A percentile compares a stretch with the other conserved stretches of the same genome.
These are phyloP conservation scores for Dipteronia sinensis DNA, from an alignment of 345 rosid genomes.

Conservation along the genomic window DNA sequence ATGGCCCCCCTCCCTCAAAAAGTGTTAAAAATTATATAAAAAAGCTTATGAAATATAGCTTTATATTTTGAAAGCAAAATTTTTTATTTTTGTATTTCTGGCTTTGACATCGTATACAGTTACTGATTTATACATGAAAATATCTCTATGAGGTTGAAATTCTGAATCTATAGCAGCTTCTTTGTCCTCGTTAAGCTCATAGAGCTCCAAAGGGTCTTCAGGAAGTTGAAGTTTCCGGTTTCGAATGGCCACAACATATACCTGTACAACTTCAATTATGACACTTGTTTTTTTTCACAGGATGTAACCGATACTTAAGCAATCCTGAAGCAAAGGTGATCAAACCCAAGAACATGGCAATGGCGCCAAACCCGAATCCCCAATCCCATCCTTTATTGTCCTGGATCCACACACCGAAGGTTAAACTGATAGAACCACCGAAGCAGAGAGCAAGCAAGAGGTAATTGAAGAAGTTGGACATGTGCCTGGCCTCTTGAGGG, in stretches of 20 bases:
- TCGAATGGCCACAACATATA: conserved; percentile 47
- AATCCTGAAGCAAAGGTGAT: conserved; percentile 37
- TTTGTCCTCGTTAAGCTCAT: conserved; percentile 45
- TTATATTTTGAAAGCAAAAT: no score
- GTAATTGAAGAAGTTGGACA: conserved; percentile 62
- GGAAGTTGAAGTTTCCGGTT: conserved; percentile 58
- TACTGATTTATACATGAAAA: conserved; percentile 35
- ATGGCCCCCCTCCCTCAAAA: no score
- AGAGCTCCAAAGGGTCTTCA: conserved; percentile 42
- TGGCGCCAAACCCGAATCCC: conserved; percentile 42
- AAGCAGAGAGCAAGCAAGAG: conserved; percentile 38
- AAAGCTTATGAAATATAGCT: no score
- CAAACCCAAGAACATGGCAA: conserved; percentile 38
- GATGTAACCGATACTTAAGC: conserved; percentile 48
- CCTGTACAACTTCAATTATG: conserved; percentile 50
- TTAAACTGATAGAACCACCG: conserved; percentile 49
- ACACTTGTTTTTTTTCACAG: conserved; percentile 40
- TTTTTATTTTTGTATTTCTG: no score
- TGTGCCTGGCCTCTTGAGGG: conserved; percentile 41
- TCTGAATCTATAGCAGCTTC: conserved; percentile 43
- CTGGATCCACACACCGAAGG: conserved; percentile 56
- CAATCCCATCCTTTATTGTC: conserved; percentile 62
- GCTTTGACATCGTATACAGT: no score
- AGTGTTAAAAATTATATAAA: no score
- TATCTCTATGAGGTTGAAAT: conserved; percentile 48